Base-by-base conservation (phyloP, 345 rosid genomes). In the Angophora floribunda region DNA sequence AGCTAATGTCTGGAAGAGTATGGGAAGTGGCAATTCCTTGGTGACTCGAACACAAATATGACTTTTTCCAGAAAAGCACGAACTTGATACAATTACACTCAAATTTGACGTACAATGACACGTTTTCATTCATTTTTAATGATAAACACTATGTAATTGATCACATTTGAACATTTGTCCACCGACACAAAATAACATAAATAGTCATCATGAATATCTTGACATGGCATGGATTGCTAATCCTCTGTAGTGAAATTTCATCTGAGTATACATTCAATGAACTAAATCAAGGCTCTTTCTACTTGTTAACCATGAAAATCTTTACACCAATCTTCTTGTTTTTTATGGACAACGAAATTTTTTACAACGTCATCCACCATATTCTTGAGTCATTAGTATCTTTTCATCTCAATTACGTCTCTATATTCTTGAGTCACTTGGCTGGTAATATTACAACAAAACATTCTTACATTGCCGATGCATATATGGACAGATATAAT, bases 301-400 rank as follows among this genome's bases (percentile, higher is more conserved):
- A 63, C 41, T 13, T 26, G 2, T 14, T 36, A 63, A 26, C 41
- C 16, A 13, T 6, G 5, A 63, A 30, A 26, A 63, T 30, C 9
- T 10, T 63, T 11, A 28, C 7, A 28, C 70, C 70, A 63, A 28
- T 63, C 70, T 13, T 3, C 70, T 63, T 30, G 41, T 17, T 65
- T 30, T 65, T 2, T 5, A 30, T 30, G 78, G 78, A 65, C 78
- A 30, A 14, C 5, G 9, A 32, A 28, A 65, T n/a, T 13, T 30
- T 65, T 3, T 65, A 32, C 44, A 24, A 24, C 14, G 0, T 2
- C 7, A 3, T 11, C 7, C 14, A 1, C 7, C 1, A 26, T 59
- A 30, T 26, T 59, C 26, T 24, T 26, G 26, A 59, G 5, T 59
- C 14, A 59, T 24, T 59, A 59, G 30, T 26, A 55, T 55, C 12